Conservation (phyloP, 2,329 filamentous ascomycete species). For the Talaromyces sp. region DNA sequence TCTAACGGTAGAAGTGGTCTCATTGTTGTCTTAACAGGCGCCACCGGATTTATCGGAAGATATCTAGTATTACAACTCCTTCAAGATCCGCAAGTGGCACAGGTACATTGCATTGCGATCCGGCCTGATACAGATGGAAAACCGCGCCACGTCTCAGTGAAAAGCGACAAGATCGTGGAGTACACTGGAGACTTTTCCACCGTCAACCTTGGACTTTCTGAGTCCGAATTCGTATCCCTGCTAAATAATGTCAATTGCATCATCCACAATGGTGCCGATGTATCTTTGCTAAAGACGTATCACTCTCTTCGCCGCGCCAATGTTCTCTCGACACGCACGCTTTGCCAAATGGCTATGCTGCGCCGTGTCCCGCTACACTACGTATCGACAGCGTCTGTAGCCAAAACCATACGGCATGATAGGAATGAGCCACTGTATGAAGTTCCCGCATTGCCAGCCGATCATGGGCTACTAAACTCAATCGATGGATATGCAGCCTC, state of each 20-base stretch:
- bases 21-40: constrained; percentile 30
- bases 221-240: constrained; percentile 24
- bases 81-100: constrained; percentile 29
- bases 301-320: constrained; percentile 28
- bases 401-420: neutral
- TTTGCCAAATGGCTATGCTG: constrained; percentile 24
- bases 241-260: constrained; percentile 45
- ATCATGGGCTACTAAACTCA: constrained; percentile 23
- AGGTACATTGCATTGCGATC: constrained; percentile 48
- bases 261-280: constrained; percentile 55
- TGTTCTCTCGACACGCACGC: constrained; percentile 26
- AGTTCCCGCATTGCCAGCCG: constrained; percentile 20
- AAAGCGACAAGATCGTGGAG: constrained; percentile 33
- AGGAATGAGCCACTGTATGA: constrained; percentile 5
- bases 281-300: constrained; percentile 32
- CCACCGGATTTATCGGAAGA: constrained; percentile 41
- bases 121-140: constrained; percentile 5
- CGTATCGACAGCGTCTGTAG: constrained; percentile 31
- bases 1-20: neutral
- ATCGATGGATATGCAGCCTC: constrained; percentile 36
- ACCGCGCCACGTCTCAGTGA: neutral
- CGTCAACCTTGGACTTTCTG: constrained; percentile 35
- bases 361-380: constrained; percentile 33
- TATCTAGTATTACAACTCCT: constrained; percentile 42
- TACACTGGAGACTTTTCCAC: constrained; percentile 41